A percentile compares a stretch with the other conserved stretches of the same genome.
These are phyloP conservation scores for Cytospora mali DNA, from an alignment of 2,329 filamentous ascomycete genomes.

Conservation along the genomic window DNA sequence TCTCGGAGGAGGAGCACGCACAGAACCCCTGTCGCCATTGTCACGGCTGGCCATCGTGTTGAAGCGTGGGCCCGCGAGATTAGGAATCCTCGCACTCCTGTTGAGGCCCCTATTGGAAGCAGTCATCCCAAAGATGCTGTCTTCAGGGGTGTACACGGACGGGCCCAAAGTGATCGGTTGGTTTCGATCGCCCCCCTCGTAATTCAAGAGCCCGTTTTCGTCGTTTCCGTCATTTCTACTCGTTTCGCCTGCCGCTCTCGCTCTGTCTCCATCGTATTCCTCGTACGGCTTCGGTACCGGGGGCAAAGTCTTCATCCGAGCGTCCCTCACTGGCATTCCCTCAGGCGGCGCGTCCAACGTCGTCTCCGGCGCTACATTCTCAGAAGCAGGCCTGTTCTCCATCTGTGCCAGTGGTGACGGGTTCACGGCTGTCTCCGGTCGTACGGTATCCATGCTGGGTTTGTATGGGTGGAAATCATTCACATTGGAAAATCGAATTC, in stretches of 20 bases:
- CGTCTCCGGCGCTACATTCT: slow-evolving; percentile 20
- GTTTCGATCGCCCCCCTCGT: slow-evolving; percentile 36
- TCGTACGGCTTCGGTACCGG: slow-evolving; percentile 38
- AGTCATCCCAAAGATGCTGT: slow-evolving; percentile 32
- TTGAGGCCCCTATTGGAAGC: slow-evolving; percentile 33
- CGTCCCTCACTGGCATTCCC: slow-evolving; percentile 37
- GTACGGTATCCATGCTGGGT: slow-evolving; percentile 30
- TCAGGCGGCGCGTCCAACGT: slow-evolving; percentile 29
- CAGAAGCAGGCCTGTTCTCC: slow-evolving; percentile 12
- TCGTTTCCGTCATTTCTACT: slow-evolving; percentile 28
- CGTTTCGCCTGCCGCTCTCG: slow-evolving; percentile 30
- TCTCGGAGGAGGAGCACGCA: slow-evolving; percentile 18
- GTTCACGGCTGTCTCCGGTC: slow-evolving; percentile 33
- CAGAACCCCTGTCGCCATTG: neutral
- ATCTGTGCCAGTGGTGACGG: slow-evolving; percentile 38
- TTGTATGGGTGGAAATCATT: slow-evolving; percentile 49
- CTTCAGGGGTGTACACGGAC: slow-evolving; percentile 51
- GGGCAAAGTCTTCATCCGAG: slow-evolving; percentile 43
- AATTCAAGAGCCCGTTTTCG: too few species aligned
- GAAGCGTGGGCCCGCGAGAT: slow-evolving; percentile 49
- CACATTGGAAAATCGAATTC: slow-evolving; percentile 65
- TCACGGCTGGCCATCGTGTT: slow-evolving; percentile 33
- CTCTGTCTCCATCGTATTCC: neutral
- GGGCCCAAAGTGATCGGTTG: slow-evolving; percentile 47
- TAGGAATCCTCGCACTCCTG: slow-evolving; percentile 42